A percentile compares a stretch with the other conserved stretches of the same genome.
Conservation (phyloP, 202 grass and related monocot genomes). For the Panicum virgatum region DNA sequence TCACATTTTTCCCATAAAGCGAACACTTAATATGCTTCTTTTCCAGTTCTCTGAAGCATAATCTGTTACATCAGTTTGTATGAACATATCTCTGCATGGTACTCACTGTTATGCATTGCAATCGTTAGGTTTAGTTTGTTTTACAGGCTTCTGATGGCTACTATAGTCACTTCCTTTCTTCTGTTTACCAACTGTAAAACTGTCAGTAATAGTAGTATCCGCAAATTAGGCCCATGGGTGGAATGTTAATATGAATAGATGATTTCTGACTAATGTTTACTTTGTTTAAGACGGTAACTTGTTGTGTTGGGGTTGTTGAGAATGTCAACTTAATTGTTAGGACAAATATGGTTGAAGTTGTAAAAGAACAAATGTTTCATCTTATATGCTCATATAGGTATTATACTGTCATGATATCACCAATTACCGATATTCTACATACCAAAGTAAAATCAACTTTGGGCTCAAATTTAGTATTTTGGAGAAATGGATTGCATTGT, state of each 20-base stretch:
- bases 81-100: background rate
- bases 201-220: background rate
- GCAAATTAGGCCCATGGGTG: background rate
- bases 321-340: background rate
- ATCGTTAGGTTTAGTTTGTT: background rate
- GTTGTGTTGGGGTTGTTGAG: background rate
- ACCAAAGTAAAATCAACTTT: slow-evolving; percentile 2
- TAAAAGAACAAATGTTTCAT: background rate
- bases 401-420: background rate
- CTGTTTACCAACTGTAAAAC: background rate
- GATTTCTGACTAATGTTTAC: background rate
- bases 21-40: background rate
- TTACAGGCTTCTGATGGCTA: background rate
- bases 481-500: background rate
- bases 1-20: background rate
- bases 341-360: background rate
- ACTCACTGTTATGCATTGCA: background rate
- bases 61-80: background rate
- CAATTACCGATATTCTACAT: background rate
- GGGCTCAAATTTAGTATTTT: background rate
- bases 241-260: background rate
- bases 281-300: background rate
- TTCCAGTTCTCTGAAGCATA: slow-evolving; percentile 25
- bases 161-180: background rate
- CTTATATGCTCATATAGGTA: background rate